Evolutionary conservation across 2,329 filamentous ascomycete genomes (phyloP).

Genomic region (Spiromastix sp.): DNA sequence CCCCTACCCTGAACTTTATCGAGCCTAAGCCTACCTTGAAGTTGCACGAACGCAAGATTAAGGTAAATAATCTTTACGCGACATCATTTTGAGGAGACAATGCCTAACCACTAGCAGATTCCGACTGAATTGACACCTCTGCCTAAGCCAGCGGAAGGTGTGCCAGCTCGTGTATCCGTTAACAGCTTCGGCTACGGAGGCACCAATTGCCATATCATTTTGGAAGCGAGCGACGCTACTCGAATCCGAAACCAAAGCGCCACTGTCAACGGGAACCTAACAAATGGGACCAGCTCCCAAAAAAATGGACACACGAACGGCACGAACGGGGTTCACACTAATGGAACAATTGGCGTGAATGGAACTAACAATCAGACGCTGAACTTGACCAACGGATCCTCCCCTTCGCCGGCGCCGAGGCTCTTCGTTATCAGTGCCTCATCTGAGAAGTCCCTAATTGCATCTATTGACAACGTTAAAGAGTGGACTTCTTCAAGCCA

Average conservation of each 20-base stretch:
- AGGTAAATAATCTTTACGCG: not conserved
- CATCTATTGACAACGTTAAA: not conserved
- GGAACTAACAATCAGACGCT: no score
- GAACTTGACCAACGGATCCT: no score
- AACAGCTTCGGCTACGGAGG: conserved; percentile 8
- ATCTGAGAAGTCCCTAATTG: not conserved
- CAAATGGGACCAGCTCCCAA: no score
- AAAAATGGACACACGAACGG: no score
- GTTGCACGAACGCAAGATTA: conserved; percentile 2
- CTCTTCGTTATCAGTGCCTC: not conserved
- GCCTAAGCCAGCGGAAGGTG: not conserved
- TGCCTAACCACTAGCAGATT: not conserved
- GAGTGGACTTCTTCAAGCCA: not conserved
- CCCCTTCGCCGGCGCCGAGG: not conserved
- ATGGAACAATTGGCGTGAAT: no score
- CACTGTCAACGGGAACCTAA: not conserved
- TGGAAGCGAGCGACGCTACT: conserved; percentile 2
- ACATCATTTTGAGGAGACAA: no score
- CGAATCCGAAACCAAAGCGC: not conserved
- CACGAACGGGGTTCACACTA: no score
- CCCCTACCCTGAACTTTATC: conserved; percentile 14
- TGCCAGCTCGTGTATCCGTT: not conserved
- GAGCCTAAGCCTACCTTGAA: conserved; percentile 1
- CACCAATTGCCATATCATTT: conserved; percentile 6
- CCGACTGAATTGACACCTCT: not conserved